Base-by-base conservation (phyloP, 108 stramenopile genomes). In the Poteriospumella lacustris region DNA sequence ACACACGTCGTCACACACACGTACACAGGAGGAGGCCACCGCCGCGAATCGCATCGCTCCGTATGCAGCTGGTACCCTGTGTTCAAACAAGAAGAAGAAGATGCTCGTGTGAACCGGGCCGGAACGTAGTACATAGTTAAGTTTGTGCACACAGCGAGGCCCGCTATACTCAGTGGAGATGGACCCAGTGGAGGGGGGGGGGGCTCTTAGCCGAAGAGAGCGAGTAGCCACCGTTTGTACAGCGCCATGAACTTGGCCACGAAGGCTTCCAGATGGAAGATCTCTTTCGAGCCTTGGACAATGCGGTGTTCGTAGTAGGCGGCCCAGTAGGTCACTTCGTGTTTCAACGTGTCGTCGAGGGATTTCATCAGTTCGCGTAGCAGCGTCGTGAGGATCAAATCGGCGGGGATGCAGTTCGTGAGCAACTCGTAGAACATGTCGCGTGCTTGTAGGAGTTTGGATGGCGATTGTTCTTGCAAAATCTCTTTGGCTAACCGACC, bases 221-320 rank as follows among this genome's bases (percentile, higher is more conserved):
- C 90, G 39, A 88, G 91, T 26, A 97, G 76, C 83, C 91, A 97
- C 59, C 86, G 85, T 81, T 96, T 96, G 88, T 97, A 97, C 64
- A 96, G 80, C 1, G 91, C 89, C 98, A 99, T 97, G 85, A 90
- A 96, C 86, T 95, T 96, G 44, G 95, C 96, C 43, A 97, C 83
- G 83, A 99, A 99, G 1, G 98, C 96, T 81, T 99, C 98, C 70
- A 99, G 82, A 85, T 99, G 98, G 85, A 96, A 94, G 39, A 99
- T 95, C 60, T 99, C 96, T 86, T 99, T 99, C 82, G 88, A 87
- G 42, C 98, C 96, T 85, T 83, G 78, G 28, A 87, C 84, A 68
- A 99, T 81, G 15, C 95, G 90, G 79, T 94, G 94, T 82, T 96
- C 96, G 83, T 97, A 97, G 82, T 94, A 95, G 3, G 96, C 93